These are phyloP conservation scores for Calycina marina DNA, from an alignment of 2,329 filamentous ascomycete genomes.

Conservation along the genomic window DNA sequence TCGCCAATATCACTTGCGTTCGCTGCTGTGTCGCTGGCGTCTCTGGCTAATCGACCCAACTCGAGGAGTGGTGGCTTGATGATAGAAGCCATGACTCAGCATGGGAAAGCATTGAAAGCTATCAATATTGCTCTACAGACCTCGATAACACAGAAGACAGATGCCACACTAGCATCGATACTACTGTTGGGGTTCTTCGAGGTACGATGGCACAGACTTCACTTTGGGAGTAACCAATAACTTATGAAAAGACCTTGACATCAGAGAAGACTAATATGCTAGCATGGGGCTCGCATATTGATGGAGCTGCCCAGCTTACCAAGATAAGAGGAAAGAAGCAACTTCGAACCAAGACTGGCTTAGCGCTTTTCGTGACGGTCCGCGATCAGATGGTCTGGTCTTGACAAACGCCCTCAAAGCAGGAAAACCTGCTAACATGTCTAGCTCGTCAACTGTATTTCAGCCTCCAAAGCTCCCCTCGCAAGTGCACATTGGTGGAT, in stretches of 20 bases:
- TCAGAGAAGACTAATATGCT: slow-evolving; percentile 37
- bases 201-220: too few relatives aligned
- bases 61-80: slow-evolving; percentile 21
- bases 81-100: slow-evolving; percentile 33
- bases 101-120: slow-evolving; percentile 37
- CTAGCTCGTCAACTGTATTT: slow-evolving; percentile 43
- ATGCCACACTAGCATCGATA: slow-evolving; percentile 43
- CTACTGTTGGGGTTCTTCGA: slow-evolving; percentile 47
- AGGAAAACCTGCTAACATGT: slow-evolving; percentile 37
- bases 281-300: slow-evolving; percentile 49
- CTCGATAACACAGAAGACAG: slow-evolving; percentile 33
- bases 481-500: slow-evolving; percentile 48
- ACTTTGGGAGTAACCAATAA: slow-evolving; percentile 2
- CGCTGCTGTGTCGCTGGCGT: slow-evolving; percentile 42
- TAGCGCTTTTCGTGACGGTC: slow-evolving; percentile 43
- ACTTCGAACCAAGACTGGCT: slow-evolving; percentile 35
- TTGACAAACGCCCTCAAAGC: slow-evolving; percentile 15
- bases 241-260: slow-evolving; percentile 27
- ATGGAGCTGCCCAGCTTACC: slow-evolving; percentile 47
- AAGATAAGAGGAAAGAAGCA: slow-evolving; percentile 42
- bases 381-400: slow-evolving; percentile 40
- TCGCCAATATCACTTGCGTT: slow-evolving; percentile 41
- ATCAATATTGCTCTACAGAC: slow-evolving; percentile 39
- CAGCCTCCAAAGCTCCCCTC: slow-evolving; percentile 34
- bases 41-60: slow-evolving; percentile 36